Base-by-base conservation (phyloP, 495 filamentous ascomycete genomes). In the Chaetomium tenue region DNA sequence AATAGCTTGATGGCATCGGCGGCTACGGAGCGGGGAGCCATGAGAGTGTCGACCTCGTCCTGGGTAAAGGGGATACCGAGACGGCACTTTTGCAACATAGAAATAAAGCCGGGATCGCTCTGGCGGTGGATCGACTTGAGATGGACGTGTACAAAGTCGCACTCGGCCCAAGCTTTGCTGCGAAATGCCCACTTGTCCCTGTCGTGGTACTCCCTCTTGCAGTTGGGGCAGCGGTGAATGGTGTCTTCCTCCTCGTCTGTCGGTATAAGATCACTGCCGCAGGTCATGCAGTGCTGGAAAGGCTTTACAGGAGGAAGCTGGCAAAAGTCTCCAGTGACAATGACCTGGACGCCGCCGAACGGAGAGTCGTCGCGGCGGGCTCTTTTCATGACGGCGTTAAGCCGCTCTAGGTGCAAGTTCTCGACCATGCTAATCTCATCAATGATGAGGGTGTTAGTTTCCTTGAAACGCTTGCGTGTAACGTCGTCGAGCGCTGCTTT, bases 301-400 rank as follows among this genome's bases (percentile, higher is more conserved):
- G 94, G 92, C 26, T 89, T 91, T 13, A 98, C 92, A 0, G 93
- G 93, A 0, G 94, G 92, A 18, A 98, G 75, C 71, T 98, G 94
- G 73, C 95, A 97, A 74, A 97, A 98, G 75, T 98, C 94, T 0
- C 94, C 94, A 0, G 93, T 97, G 28, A 97, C 89, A 33, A 98
- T 85, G 39, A 98, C 81, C 70, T 97, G 93, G 48, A 96, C 92
- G 1, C 93, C 93, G 33, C 94, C 94, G 74, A 97, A 98, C 0
- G 93, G 86, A 2, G 84, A 76, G 5, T 85, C 85, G 4, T 37
- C 15, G 5, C 50, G 5, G 44, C 78, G 72, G 23, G 70, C 74
- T 13, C 46, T 66, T 58, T 84, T 80, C 77, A 87, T 80, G 28
- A 83, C 62, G 7, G 56, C 66, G 61, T 84, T 84, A 0, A 88